Evolutionary conservation across 2,329 filamentous ascomycete genomes (phyloP).

Genomic region (Pyrenochaeta sp.): DNA sequence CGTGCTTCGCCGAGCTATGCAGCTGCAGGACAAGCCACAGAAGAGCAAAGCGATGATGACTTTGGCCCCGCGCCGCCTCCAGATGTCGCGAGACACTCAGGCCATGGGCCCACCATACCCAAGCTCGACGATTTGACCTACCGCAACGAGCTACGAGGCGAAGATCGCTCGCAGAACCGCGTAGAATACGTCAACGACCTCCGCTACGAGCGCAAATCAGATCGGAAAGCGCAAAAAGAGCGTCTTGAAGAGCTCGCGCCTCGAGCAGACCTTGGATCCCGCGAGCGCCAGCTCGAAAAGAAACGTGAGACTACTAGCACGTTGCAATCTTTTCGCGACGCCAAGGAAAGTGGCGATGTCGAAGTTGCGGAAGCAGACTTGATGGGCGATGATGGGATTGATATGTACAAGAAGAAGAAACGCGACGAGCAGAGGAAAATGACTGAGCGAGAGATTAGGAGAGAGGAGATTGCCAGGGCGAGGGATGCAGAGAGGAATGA

Average conservation of each 20-base stretch:
- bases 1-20: conserved; percentile 34
- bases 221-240: conserved; percentile 73
- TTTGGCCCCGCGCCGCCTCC: conserved; percentile 62
- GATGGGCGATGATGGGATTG: conserved; percentile 75
- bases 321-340: conserved; percentile 75
- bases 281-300: conserved; percentile 88
- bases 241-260: conserved; percentile 82
- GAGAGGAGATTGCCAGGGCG: conserved; percentile 81
- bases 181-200: conserved; percentile 60
- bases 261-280: conserved; percentile 81
- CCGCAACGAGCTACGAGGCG: conserved; percentile 65
- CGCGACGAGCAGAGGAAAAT: conserved; percentile 74
- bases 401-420: conserved; percentile 72
- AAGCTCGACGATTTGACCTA: conserved; percentile 76
- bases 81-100: conserved; percentile 35
- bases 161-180: conserved; percentile 61
- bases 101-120: conserved; percentile 70
- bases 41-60: conserved; percentile 52
- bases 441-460: conserved; percentile 81
- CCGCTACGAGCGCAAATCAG: conserved; percentile 68
- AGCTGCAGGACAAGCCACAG: conserved; percentile 9
- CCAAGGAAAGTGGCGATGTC: conserved; percentile 68
- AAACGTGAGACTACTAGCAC: conserved; percentile 74
- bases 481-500: conserved; percentile 82
- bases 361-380: conserved; percentile 78